These are phyloP conservation scores for Grigorovia yakushimaensis DNA, from an alignment of 805 yeast genomes.

Conservation along the genomic window DNA sequence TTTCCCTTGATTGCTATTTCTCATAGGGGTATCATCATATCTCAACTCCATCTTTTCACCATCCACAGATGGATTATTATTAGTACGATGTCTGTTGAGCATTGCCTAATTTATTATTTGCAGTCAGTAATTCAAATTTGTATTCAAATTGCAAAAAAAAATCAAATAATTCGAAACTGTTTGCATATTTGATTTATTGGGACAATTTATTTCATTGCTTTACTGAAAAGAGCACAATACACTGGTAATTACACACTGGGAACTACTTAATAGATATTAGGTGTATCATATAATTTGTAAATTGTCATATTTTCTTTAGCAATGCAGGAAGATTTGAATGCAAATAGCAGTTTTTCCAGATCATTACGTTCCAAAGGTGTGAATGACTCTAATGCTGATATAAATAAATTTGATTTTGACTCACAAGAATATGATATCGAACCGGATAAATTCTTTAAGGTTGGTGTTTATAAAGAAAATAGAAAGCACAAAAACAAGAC, in stretches of 20 bases:
- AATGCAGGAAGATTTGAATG: background rate
- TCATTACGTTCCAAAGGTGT: constrained; percentile 11
- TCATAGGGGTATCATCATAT: background rate
- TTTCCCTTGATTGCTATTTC: background rate
- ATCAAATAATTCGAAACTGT: background rate
- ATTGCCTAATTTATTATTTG: background rate
- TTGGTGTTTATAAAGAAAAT: constrained; percentile 6
- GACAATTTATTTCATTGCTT: too few species aligned
- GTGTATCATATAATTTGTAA: background rate
- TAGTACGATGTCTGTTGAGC: background rate
- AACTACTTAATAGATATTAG: background rate
- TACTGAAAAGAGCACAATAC: too few species aligned
- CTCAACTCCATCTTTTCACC: background rate
- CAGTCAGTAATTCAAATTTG: background rate
- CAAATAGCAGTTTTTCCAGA: background rate
- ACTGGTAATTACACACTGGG: background rate
- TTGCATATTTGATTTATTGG: background rate
- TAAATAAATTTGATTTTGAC: constrained; percentile 31
- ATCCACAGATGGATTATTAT: too few species aligned
- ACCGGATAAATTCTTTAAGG: constrained; percentile 9
- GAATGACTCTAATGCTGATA: constrained; percentile 10
- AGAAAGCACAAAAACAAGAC: background rate
- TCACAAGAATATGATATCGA: constrained; percentile 17
- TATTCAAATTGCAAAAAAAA: background rate
- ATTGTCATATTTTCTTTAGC: background rate